A percentile compares a stretch with the other conserved stretches of the same genome.
These are phyloP conservation scores for Fragilaria crotonensis DNA, from an alignment of 108 stramenopile species.

Conservation along the genomic window DNA sequence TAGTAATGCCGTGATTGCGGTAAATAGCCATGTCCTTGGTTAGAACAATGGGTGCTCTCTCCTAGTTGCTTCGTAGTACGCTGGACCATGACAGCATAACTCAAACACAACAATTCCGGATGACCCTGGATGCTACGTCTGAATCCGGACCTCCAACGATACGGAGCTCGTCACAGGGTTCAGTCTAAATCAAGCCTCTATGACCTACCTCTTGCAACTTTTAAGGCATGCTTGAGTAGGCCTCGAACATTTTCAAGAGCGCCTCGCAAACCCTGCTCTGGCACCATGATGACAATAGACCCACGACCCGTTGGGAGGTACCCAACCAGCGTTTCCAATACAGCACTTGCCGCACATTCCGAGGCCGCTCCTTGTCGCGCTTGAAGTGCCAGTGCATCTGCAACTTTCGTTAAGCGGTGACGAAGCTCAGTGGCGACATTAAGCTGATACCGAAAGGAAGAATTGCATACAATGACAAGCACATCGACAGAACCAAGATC, in stretches of 20 bases:
- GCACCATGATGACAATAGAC: slow-evolving; percentile 39
- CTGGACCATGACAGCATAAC: too few species aligned
- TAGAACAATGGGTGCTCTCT: too few species aligned
- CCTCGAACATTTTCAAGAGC: slow-evolving; percentile 42
- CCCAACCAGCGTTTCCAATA: slow-evolving; percentile 66
- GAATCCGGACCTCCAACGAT: too few species aligned
- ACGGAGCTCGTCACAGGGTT: too few species aligned
- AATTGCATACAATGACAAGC: slow-evolving; percentile 13
- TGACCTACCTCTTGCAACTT: slow-evolving; percentile 26
- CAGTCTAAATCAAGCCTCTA: too few species aligned
- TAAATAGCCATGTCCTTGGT: too few species aligned
- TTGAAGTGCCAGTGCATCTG: slow-evolving; percentile 48
- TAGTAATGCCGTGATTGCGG: too few species aligned
- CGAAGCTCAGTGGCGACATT: slow-evolving; percentile 27
- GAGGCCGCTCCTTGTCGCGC: slow-evolving; percentile 49
- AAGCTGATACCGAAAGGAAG: slow-evolving; percentile 33
- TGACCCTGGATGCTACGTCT: too few species aligned
- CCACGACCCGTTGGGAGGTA: slow-evolving; percentile 19
- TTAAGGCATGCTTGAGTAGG: slow-evolving; percentile 38
- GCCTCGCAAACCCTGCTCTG: slow-evolving; percentile 46
- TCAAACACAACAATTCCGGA: too few species aligned
- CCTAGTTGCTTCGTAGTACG: too few species aligned
- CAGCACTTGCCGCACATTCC: slow-evolving; percentile 35
- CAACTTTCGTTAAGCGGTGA: slow-evolving; percentile 28
- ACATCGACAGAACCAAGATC: too few species aligned